phyloP scores from a whole-genome alignment of 805 yeast genomes.

The Komagataella pastoris region DNA sequence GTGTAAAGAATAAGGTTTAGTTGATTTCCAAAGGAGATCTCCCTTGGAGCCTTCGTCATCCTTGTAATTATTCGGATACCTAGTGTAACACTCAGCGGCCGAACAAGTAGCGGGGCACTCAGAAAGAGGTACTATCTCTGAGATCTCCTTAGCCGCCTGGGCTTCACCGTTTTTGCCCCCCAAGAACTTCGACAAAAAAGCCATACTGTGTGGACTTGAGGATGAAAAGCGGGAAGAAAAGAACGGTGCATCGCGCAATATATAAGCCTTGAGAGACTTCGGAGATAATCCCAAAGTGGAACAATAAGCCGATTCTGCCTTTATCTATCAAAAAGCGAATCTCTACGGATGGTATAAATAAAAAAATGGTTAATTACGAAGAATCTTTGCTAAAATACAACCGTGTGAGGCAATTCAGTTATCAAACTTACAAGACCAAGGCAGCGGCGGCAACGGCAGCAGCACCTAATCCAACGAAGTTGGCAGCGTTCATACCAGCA shows the following conservation, averaged over 20 bases:
- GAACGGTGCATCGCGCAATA: background rate
- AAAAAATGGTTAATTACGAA: background rate
- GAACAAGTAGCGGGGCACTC: slow-evolving; percentile 41
- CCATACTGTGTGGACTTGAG: slow-evolving; percentile 1
- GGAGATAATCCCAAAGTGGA: background rate
- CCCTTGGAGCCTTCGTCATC: slow-evolving; percentile 17
- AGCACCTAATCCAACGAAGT: background rate
- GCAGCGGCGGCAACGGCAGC: background rate
- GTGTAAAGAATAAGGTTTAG: slow-evolving; percentile 59
- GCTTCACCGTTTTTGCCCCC: slow-evolving; percentile 1
- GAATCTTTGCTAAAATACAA: background rate
- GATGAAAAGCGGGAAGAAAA: background rate
- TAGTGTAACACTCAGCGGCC: slow-evolving; percentile 31
- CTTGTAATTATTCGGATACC: slow-evolving; percentile 37
- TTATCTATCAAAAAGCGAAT: no score
- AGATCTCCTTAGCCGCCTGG: slow-evolving; percentile 15
- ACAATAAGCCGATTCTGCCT: background rate
- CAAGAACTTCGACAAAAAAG: slow-evolving; percentile 1
- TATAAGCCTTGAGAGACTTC: background rate
- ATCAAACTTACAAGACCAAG: background rate
- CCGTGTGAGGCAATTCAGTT: no score
- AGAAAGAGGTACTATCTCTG: slow-evolving; percentile 27
- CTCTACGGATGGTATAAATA: background rate
- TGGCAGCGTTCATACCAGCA: background rate
- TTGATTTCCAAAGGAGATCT: slow-evolving; percentile 51